Evolutionary conservation across 2,329 filamentous ascomycete species (phyloP), one percentile per base, ranked within the genome.

Genomic region (Colletotrichum tropicicola): DNA sequence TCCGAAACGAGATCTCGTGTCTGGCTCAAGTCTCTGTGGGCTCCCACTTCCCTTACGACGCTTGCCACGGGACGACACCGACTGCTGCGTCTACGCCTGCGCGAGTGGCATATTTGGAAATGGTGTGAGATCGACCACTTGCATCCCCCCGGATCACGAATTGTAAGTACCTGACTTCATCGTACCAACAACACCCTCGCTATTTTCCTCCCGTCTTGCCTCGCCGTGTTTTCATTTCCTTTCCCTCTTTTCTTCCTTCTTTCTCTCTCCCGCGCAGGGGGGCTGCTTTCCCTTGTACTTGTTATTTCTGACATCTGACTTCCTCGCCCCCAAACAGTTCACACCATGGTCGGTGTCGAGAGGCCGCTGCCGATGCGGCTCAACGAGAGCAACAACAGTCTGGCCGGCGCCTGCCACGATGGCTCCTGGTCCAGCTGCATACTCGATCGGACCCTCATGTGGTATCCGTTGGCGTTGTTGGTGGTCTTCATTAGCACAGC

Each of bases 401-500:
- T 47, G 41, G 49, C 56, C 71, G 66, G 27, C 47, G 28, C 28
- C 35, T 51, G 27, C 51, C 23, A 30, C 41, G 28, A 56, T 45
- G 67, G 63, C 44, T 35, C 55, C 37, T 55, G 52, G 57, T 55
- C 58, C 54, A 71, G 71, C 59, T 70, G 72, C 58, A 71, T 85
- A 45, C 78, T 85, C 68, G 77, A 77, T 59, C 71, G 77, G 43
- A 80, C 82, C 8, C 82, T 87, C 73, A 82, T 86, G 61, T 72
- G 83, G 52, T 87, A 87, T 69, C 80, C 85, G 13, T 76, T 82
- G 58, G 70, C 85, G n/a, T 80, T 89, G 45, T 80, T 88, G 13
- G 54, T 83, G 35, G 76, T 82, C 19, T 87, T 89, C 70, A 77
- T 88, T 65, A 68, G 80, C 39, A 76, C 83, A 58, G 82, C 84